Percentiles rank a stretch among this genome's conserved stretches.
phyloP scores from a whole-genome alignment of 2,329 filamentous ascomycete species.

The Chalara sp. region DNA sequence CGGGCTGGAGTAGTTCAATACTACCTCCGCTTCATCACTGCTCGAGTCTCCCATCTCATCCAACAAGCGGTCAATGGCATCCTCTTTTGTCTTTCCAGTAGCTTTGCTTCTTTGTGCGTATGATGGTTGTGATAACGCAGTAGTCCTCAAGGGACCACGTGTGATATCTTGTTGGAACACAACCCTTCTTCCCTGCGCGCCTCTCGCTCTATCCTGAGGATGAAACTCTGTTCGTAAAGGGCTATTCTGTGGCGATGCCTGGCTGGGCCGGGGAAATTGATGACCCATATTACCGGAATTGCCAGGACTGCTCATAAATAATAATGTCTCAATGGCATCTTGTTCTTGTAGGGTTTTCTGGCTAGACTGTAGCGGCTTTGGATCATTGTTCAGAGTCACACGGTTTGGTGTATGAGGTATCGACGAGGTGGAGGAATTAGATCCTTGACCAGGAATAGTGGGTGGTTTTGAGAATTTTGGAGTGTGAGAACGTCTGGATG shows the following conservation, averaged over 20 bases:
- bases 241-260: slow-evolving; percentile 22
- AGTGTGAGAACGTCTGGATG: slow-evolving; percentile 23
- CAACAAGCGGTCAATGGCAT: slow-evolving; percentile 25
- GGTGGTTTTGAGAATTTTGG: slow-evolving; percentile 25
- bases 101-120: slow-evolving; percentile 15
- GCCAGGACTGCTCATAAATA: slow-evolving; percentile 76
- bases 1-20: slow-evolving; percentile 20
- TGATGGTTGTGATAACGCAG: not conserved
- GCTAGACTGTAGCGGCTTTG: slow-evolving; percentile 29
- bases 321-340: slow-evolving; percentile 71
- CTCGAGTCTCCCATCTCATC: slow-evolving; percentile 28
- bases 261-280: slow-evolving; percentile 37
- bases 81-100: slow-evolving; percentile 13
- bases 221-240: slow-evolving; percentile 26
- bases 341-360: slow-evolving; percentile 68
- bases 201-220: slow-evolving; percentile 10
- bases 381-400: slow-evolving; percentile 7
- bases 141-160: not conserved
- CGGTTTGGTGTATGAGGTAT: slow-evolving; percentile 20
- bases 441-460: slow-evolving; percentile 19
- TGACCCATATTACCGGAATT: slow-evolving; percentile 60
- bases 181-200: slow-evolving; percentile 17
- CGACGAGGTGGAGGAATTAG: slow-evolving; percentile 17
- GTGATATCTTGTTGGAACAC: slow-evolving; percentile 13
- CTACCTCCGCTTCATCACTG: slow-evolving; percentile 27